These are phyloP conservation scores for Mallotus nudiflorus DNA, from an alignment of 345 rosid genomes.

Conservation along the genomic window DNA sequence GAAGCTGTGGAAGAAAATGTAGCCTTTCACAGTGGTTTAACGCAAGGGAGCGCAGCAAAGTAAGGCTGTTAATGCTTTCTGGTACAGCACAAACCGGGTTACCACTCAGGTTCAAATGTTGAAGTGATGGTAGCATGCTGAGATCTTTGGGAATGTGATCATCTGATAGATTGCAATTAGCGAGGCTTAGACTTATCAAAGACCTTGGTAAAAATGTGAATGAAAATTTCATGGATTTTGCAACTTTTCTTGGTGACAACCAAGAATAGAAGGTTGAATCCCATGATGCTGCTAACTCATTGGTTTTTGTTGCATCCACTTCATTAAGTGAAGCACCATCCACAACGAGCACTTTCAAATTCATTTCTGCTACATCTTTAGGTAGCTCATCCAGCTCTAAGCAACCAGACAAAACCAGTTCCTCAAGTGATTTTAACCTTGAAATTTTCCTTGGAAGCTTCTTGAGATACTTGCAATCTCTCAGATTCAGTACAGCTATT, in stretches of 20 bases:
- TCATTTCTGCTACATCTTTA: background rate
- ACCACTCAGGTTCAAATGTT: background rate
- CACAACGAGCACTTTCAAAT: background rate
- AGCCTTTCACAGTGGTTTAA: background rate
- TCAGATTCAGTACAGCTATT: background rate
- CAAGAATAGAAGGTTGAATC: background rate
- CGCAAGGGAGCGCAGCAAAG: background rate
- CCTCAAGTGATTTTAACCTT: conserved; percentile 18
- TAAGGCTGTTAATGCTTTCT: background rate
- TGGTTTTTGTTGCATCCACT: background rate
- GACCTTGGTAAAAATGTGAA: background rate
- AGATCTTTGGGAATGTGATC: background rate
- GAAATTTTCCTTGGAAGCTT: conserved; percentile 20
- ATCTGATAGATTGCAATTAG: background rate
- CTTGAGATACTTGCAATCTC: conserved; percentile 20
- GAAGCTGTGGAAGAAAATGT: background rate
- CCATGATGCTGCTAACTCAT: background rate
- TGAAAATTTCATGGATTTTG: background rate
- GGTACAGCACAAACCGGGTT: background rate
- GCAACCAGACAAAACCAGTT: conserved; percentile 24
- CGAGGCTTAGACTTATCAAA: background rate
- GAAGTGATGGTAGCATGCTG: background rate
- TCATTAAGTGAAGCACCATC: background rate
- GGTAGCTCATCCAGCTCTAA: conserved; percentile 12
- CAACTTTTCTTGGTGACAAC: background rate